Evolutionary conservation across 148 eudicot genomes (phyloP), one percentile per base, ranked within the genome.

Genomic region (Cornus kousa): DNA sequence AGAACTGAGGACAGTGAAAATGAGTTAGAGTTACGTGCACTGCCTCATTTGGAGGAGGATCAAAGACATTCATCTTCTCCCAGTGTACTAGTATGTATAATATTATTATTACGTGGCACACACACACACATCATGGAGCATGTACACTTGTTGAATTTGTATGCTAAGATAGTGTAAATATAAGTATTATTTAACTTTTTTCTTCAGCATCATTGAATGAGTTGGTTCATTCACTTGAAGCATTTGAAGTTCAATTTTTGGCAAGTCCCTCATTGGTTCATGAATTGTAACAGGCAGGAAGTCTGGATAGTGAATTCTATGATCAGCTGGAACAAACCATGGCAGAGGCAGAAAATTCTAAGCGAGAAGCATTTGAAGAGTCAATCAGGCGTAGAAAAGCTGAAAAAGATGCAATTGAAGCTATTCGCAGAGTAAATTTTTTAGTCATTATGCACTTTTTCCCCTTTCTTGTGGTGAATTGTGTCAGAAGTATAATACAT

Each of bases 361-460:
- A 78, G 76, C 83, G 86, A 78, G 91, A 86, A 79, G 97, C 93
- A 75, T 91, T 86, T 71, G 87, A 89, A 68, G 97, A 93, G 84
- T 91, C 97, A 67, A 81, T 71, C 73, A 91, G 83, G 84, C 90
- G 92, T 67, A 77, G 74, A 62, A 93, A 87, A 84, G 97, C 93
- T 57, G 93, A 93, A 86, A 95, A 85, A 78, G 87, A 86, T 74
- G 85, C 86, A 43, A 80, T 89, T 80, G 90, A 88, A 31, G 93
- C 94, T 74, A 79, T 83, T 65, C 85, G 86, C 84, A 88, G 82
- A 86, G 98, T 95, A 86, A 83, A 72, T 10, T n/a, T 81, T 76
- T 81, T 55, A 8, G 66, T 32, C 70, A 68, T 68, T 39, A 28
- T 64, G 32, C 68, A 7, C 40, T 35, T 43, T 20, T 72, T 40